phyloP scores from a whole-genome alignment of 169 alveolate genomes.

The Sarcocystis neurona region DNA sequence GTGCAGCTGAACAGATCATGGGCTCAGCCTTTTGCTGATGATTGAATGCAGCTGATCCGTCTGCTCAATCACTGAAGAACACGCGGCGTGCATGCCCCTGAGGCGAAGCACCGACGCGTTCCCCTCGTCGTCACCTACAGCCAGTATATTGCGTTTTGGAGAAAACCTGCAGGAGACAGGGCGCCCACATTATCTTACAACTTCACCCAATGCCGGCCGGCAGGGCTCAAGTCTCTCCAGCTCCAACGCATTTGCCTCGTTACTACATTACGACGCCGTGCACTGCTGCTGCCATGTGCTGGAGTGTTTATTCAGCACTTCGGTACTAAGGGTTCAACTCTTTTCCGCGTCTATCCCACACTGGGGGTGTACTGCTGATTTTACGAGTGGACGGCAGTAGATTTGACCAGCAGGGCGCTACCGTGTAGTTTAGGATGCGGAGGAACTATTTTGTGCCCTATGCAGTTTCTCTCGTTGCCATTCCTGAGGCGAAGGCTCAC shows the following conservation, averaged over 20 bases:
- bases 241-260: neutral
- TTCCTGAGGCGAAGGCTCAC: slow-evolving; percentile 29
- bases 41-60: slow-evolving; percentile 27
- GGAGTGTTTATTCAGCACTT: neutral
- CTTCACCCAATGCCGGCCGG: neutral
- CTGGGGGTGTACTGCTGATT: no score
- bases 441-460: neutral
- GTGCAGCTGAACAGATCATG: no score
- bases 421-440: neutral
- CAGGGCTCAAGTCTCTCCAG: neutral
- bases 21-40: no score
- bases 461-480: neutral
- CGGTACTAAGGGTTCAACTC: neutral
- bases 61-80: slow-evolving; percentile 53
- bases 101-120: slow-evolving; percentile 82
- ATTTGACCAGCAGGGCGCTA: neutral
- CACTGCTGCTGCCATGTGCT: neutral
- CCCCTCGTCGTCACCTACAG: slow-evolving; percentile 87
- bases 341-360: no score
- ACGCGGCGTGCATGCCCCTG: slow-evolving; percentile 59
- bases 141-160: slow-evolving; percentile 80
- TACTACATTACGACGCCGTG: neutral
- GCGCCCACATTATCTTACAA: neutral
- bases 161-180: slow-evolving; percentile 79
- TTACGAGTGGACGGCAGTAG: no score